A percentile compares a stretch with the other conserved stretches of the same genome.
phyloP scores from a whole-genome alignment of 2,329 filamentous ascomycete genomes.

The Diaporthe humulicola region DNA sequence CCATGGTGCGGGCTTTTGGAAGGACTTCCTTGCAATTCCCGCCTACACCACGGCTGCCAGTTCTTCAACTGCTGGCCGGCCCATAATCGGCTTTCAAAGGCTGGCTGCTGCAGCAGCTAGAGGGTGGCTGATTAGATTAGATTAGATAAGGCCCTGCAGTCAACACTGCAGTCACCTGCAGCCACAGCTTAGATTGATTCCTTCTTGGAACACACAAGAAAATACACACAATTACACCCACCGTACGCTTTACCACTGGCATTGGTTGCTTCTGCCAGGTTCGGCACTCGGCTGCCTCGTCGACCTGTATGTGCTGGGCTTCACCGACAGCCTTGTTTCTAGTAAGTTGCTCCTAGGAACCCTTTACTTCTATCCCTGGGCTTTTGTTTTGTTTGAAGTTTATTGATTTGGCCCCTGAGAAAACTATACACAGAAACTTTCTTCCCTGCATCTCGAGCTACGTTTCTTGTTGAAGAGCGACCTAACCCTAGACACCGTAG shows the following conservation, averaged over 20 bases:
- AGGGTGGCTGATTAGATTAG: too few species aligned
- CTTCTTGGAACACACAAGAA: too few species aligned
- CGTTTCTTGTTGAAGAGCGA: background rate
- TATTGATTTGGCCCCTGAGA: background rate
- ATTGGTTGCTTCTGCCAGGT: background rate
- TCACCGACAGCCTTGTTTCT: background rate
- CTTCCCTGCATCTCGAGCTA: too few species aligned
- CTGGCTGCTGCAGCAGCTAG: too few species aligned
- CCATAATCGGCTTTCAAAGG: background rate
- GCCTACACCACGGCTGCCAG: background rate
- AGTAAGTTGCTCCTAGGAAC: background rate
- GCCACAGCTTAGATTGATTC: too few species aligned
- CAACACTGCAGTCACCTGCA: too few species aligned
- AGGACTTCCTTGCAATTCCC: accelerated
- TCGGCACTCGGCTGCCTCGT: background rate
- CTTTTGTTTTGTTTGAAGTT: background rate
- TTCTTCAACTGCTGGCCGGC: background rate
- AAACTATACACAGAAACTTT: background rate
- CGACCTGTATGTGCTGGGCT: background rate
- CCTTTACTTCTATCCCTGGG: too few species aligned
- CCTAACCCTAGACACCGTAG: background rate
- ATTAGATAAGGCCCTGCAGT: too few species aligned
- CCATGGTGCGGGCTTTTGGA: background rate
- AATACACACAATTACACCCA: too few species aligned
- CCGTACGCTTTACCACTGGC: too few species aligned